A percentile compares a stretch with the other conserved stretches of the same genome.
Conservation (phyloP, 352 stramenopile species). For the Pseudoperonospora humuli region DNA sequence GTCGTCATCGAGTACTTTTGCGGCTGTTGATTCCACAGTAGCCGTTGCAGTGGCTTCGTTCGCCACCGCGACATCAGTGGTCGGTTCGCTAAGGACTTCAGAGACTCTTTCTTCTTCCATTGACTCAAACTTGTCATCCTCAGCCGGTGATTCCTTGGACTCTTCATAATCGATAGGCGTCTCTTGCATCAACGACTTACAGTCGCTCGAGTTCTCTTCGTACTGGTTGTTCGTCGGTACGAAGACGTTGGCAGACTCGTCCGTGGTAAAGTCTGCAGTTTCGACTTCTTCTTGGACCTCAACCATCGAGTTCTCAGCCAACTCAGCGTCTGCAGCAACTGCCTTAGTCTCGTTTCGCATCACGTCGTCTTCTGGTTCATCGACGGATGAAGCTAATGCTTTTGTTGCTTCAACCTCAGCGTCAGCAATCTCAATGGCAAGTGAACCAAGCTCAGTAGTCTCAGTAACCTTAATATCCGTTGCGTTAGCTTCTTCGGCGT, state of each 20-base stretch:
- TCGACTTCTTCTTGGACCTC: constrained; percentile 2
- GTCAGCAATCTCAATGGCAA: not conserved
- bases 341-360: not conserved
- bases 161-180: constrained; percentile 7
- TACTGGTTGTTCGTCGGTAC: constrained; percentile 3
- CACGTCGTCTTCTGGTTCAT: not conserved
- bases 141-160: constrained; percentile 6
- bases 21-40: constrained; percentile 11
- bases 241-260: constrained; percentile 8
- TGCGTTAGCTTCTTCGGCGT: not conserved
- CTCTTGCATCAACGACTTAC: constrained; percentile 13
- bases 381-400: constrained; percentile 2
- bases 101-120: constrained; percentile 13
- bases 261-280: constrained; percentile 19
- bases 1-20: constrained; percentile 13
- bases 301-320: not conserved
- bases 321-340: constrained; percentile 1
- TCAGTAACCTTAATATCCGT: not conserved
- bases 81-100: constrained; percentile 7
- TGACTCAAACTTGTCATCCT: not conserved
- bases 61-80: constrained; percentile 7
- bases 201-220: constrained; percentile 10
- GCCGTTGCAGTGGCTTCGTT: constrained; percentile 19
- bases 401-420: constrained; percentile 2
- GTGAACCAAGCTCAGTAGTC: not conserved